Percentiles rank a stretch among this genome's conserved stretches.
Conservation (phyloP, 2,329 filamentous ascomycete genomes). For the Aspergillus alliaceus region DNA sequence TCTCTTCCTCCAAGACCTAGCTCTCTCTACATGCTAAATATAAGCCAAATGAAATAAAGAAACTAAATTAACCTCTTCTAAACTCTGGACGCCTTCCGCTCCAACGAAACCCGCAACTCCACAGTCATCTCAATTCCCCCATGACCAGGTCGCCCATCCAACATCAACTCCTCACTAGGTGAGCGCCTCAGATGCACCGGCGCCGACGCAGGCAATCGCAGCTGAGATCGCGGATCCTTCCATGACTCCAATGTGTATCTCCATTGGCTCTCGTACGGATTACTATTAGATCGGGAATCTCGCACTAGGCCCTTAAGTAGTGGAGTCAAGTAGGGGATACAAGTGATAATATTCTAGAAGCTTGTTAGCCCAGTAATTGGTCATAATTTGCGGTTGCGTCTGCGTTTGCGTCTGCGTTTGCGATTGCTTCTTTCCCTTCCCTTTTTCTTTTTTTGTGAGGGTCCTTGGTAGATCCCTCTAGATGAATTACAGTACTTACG, state of each 20-base stretch:
- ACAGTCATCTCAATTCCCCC: background rate
- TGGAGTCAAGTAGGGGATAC: constrained; percentile 32
- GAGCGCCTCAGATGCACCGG: constrained; percentile 17
- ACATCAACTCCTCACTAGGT: constrained; percentile 25
- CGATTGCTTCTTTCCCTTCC: background rate
- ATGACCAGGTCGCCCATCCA: background rate
- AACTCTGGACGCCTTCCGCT: background rate
- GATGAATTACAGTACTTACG: constrained; percentile 31
- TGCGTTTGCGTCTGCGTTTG: too few species aligned
- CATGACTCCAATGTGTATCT: constrained; percentile 25
- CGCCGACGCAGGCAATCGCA: background rate
- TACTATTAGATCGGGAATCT: constrained; percentile 26
- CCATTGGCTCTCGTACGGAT: constrained; percentile 35
- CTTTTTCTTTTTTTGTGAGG: background rate
- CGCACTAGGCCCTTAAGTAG: constrained; percentile 25
- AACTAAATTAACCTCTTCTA: background rate
- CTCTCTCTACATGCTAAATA: too few species aligned
- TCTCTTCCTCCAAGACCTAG: too few species aligned
- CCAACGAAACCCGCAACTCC: background rate
- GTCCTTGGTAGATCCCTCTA: background rate
- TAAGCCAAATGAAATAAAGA: background rate
- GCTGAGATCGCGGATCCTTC: constrained; percentile 13
- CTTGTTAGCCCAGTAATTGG: too few species aligned
- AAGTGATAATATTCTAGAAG: constrained; percentile 35
- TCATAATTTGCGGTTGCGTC: too few species aligned